phyloP scores from a whole-genome alignment of 164 flowering plant species.

The Brasenia schreberi region DNA sequence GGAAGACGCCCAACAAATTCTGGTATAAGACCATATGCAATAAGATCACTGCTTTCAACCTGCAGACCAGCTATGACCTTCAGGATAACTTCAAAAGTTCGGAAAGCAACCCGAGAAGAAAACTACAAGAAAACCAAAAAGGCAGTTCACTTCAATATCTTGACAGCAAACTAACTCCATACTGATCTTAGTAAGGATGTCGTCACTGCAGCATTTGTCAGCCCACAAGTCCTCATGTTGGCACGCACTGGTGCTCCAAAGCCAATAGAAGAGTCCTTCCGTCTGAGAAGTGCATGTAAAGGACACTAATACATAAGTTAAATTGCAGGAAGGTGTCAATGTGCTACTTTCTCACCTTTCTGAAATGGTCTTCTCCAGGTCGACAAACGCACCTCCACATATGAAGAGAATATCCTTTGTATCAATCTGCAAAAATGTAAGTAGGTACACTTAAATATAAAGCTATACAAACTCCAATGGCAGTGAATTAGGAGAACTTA shows the following conservation, averaged over 20 bases:
- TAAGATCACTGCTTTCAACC: constrained; percentile 96
- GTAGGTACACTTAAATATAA: too few relatives aligned
- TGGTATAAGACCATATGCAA: constrained; percentile 93
- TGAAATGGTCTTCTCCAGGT: constrained; percentile 92
- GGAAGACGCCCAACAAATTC: constrained; percentile 99
- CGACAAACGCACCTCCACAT: constrained; percentile 97
- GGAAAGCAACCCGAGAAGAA: background rate
- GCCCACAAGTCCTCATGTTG: constrained; percentile 76
- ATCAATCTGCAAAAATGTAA: constrained; percentile 53
- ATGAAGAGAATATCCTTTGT: constrained; percentile 96
- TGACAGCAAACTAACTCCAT: constrained; percentile 11
- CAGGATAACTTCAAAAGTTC: background rate
- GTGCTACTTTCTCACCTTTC: constrained; percentile 47
- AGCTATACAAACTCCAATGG: too few relatives aligned
- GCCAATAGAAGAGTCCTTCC: constrained; percentile 98
- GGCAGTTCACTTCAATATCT: background rate
- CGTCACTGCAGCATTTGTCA: constrained; percentile 55
- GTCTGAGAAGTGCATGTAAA: constrained; percentile 25
- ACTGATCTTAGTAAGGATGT: constrained; percentile 82
- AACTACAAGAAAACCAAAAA: too few relatives aligned
- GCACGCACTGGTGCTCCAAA: constrained; percentile 99
- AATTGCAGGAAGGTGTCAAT: background rate
- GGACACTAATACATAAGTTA: background rate
- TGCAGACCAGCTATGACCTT: constrained; percentile 19
- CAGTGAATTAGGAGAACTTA: too few relatives aligned